A percentile compares a stretch with the other conserved stretches of the same genome.
Evolutionary conservation across 164 flowering plant species (phyloP).

Genomic region (Chloranthus sessilifolius): DNA sequence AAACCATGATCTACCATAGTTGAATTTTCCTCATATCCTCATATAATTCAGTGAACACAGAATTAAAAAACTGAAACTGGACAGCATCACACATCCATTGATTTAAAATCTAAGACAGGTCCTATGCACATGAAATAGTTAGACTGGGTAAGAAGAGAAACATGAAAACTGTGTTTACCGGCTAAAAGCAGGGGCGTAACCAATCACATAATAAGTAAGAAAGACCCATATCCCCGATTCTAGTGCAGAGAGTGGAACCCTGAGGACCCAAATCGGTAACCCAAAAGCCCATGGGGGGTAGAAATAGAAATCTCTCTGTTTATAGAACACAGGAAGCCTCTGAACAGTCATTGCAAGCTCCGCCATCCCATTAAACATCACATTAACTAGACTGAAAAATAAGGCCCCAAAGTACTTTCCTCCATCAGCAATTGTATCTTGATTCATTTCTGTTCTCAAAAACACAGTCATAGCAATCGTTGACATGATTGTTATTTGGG

Average conservation of each 20-base stretch:
- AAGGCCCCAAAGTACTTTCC: conserved; percentile 53
- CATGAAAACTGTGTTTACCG: conserved; percentile 22
- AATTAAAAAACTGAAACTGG: too few species aligned
- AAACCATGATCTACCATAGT: too few species aligned
- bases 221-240: conserved; percentile 51
- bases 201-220: conserved; percentile 51
- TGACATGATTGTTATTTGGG: conserved; percentile 54
- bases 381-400: conserved; percentile 48
- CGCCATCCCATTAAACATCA: conserved; percentile 65
- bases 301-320: conserved; percentile 52
- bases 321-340: conserved; percentile 60
- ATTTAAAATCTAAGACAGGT: too few species aligned
- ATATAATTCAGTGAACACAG: too few species aligned
- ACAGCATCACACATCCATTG: too few species aligned
- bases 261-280: conserved; percentile 53
- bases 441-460: conserved; percentile 45
- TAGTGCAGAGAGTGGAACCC: conserved; percentile 46
- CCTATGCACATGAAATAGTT: too few species aligned
- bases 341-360: conserved; percentile 53
- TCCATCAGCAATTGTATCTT: conserved; percentile 34
- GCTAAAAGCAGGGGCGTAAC: conserved; percentile 45
- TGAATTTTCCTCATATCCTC: too few species aligned
- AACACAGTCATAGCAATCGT: conserved; percentile 44
- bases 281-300: conserved; percentile 68
- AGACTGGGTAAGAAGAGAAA: too few species aligned